Base-by-base conservation (phyloP, 2,329 filamentous ascomycete species). In the Talaromyces marneffei region DNA sequence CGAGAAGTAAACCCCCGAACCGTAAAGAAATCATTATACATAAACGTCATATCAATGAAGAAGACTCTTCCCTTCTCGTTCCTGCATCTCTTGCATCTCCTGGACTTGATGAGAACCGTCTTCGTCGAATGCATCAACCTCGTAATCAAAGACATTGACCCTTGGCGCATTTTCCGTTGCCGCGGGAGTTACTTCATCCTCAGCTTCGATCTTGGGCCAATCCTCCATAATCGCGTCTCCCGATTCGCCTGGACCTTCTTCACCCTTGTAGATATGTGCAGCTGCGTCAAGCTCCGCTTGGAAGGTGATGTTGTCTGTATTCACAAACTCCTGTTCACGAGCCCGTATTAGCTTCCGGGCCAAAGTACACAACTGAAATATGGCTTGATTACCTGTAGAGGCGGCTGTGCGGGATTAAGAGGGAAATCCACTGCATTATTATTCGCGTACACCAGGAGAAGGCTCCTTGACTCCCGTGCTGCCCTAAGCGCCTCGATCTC, bases 401-500 rank as follows among this genome's bases (percentile, higher is more conserved):
- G 66, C 23, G 68, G 59, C 1, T 76, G 76, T 27, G 72, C 64
- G 33, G 70, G 65, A 7, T 68, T 70, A 20, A 68, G 68, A 48
- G 68, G 65, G 53, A 72, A 71, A 25, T 68, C 69, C 60, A 80
- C 67, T 20, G 79, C 78, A 60, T 73, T 73, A 23, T 82, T 79
- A 66, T 79, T 84, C 20, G 84, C 85, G 68, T 87, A 87, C 2
- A 87, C 80, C 9, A 87, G 77, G 0, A 87, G 70, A 2, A 80
- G 82, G 8, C 76, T 79, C 33, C 72, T 77, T 57, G 79, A 78
- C 65, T 86, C 83, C 25, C 76, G 77, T 58, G 82, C 80, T 65
- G 83, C 76, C 65, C 79, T 73, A 57, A 87, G 77, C 9, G 86
- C 85, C 62, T 85, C 80, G 46, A 78, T 74, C 61, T 83, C 80